These are phyloP conservation scores for Rubus parviflorus DNA, from an alignment of 306 rosid species.

Conservation along the genomic window DNA sequence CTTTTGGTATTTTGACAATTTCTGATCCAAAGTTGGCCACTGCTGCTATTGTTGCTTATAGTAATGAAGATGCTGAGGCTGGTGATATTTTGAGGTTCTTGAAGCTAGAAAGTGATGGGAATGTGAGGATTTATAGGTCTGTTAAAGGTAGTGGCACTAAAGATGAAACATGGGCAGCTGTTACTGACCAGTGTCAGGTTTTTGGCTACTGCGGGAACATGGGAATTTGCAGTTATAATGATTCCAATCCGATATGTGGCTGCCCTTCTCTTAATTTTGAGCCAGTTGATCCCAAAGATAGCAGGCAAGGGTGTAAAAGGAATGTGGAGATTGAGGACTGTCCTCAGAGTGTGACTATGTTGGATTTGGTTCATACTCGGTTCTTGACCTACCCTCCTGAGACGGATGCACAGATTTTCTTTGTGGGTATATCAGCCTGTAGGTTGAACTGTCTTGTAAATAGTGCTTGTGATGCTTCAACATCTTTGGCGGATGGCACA, in stretches of 20 bases:
- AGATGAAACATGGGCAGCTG: conserved; percentile 59
- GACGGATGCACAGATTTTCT: conserved; percentile 39
- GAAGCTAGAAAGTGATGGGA: conserved; percentile 67
- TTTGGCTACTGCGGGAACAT: conserved; percentile 69
- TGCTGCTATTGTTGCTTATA: conserved; percentile 47
- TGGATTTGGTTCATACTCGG: conserved; percentile 44
- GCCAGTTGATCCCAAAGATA: conserved; percentile 50
- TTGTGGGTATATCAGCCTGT: conserved; percentile 52
- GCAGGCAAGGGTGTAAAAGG: conserved; percentile 62
- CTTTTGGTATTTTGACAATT: conserved; percentile 50
- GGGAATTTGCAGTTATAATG: conserved; percentile 67
- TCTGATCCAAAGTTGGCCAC: conserved; percentile 35
- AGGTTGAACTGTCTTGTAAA: conserved; percentile 54
- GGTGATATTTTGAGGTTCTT: conserved; percentile 46
- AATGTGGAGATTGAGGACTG: conserved; percentile 44
- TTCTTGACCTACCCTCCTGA: conserved; percentile 55
- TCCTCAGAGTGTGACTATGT: conserved; percentile 45
- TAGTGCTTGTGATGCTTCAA: conserved; percentile 56
- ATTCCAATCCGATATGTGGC: conserved; percentile 46
- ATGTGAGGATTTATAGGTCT: conserved; percentile 59
- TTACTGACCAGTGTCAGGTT: conserved; percentile 60
- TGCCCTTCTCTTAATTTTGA: conserved; percentile 73
- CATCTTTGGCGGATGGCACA: conserved; percentile 60
- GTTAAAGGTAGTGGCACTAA: conserved; percentile 36
- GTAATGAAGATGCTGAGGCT: conserved; percentile 57